phyloP scores from a whole-genome alignment of 495 filamentous ascomycete genomes.

The Aspergillus coremiiformis region DNA sequence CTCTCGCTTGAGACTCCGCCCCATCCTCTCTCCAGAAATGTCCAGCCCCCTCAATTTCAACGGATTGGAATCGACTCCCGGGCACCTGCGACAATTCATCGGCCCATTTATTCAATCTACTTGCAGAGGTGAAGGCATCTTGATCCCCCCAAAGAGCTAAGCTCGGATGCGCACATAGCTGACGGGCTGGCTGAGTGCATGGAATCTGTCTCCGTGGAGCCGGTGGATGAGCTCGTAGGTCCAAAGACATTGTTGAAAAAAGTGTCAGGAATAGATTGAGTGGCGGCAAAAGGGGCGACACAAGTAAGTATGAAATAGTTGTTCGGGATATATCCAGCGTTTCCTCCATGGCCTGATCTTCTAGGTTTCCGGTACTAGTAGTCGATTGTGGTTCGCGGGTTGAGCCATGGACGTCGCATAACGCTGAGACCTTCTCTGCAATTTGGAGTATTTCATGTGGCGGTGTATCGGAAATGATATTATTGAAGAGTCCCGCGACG shows the following conservation, averaged over 20 bases:
- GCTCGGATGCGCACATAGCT: constrained; percentile 50
- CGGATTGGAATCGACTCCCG: constrained; percentile 39
- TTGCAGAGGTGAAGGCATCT: constrained; percentile 67
- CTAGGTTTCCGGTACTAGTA: no score
- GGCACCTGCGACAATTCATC: constrained; percentile 41
- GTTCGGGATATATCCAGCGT: constrained; percentile 12
- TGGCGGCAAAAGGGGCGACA: constrained; percentile 71
- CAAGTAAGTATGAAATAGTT: constrained; percentile 60
- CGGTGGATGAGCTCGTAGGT: constrained; percentile 16
- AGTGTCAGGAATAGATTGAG: constrained; percentile 51
- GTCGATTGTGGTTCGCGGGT: constrained; percentile 1
- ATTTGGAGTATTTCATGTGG: constrained; percentile 58
- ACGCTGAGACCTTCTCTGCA: constrained; percentile 54
- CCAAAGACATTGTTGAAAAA: constrained; percentile 36
- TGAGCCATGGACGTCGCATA: constrained; percentile 39
- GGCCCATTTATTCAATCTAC: constrained; percentile 64
- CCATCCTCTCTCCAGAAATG: constrained; percentile 78
- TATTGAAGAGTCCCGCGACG: constrained; percentile 52
- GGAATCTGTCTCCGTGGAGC: constrained; percentile 26
- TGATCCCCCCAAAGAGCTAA: constrained; percentile 72
- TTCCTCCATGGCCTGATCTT: background rate
- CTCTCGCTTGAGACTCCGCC: constrained; percentile 47
- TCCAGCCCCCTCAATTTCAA: constrained; percentile 60
- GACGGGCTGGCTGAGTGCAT: constrained; percentile 37
- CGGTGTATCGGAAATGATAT: constrained; percentile 41